Evolutionary conservation across 179 eudicot species (phyloP).

Genomic region (Amaranthus tricolor): DNA sequence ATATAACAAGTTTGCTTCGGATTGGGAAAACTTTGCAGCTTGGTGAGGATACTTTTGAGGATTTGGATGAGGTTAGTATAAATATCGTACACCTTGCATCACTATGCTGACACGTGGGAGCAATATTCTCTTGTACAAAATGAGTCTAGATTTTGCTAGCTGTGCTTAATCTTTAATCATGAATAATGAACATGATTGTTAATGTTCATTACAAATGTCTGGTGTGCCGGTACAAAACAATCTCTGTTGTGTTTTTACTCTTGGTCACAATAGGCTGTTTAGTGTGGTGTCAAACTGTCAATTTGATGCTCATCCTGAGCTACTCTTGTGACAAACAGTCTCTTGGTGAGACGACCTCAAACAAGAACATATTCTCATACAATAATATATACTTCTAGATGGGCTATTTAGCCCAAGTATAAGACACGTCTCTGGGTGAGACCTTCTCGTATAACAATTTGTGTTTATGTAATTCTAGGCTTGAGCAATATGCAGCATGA

Average conservation of each 20-base stretch:
- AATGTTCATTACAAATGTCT: background rate
- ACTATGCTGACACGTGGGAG: background rate
- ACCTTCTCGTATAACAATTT: background rate
- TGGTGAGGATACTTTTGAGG: constrained; percentile 91
- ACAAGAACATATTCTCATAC: background rate
- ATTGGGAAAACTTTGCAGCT: constrained; percentile 85
- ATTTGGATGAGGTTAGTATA: constrained; percentile 81
- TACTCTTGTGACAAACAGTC: no score
- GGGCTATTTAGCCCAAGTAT: background rate
- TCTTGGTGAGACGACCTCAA: no score
- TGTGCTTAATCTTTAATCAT: background rate
- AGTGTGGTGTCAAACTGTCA: constrained; percentile 7
- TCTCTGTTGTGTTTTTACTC: background rate
- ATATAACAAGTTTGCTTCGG: constrained; percentile 84
- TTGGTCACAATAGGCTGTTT: background rate
- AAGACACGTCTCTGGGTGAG: no score
- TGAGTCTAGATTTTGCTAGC: background rate
- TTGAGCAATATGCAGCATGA: background rate
- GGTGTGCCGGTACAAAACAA: background rate
- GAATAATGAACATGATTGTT: background rate
- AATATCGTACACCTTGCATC: background rate
- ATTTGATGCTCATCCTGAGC: background rate
- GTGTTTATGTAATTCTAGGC: background rate
- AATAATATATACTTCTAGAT: background rate
- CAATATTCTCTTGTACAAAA: background rate